Percentiles rank a stretch among this genome's conserved stretches.
Conservation (phyloP, 257 asterid species). For the Coffea eugenioides region DNA sequence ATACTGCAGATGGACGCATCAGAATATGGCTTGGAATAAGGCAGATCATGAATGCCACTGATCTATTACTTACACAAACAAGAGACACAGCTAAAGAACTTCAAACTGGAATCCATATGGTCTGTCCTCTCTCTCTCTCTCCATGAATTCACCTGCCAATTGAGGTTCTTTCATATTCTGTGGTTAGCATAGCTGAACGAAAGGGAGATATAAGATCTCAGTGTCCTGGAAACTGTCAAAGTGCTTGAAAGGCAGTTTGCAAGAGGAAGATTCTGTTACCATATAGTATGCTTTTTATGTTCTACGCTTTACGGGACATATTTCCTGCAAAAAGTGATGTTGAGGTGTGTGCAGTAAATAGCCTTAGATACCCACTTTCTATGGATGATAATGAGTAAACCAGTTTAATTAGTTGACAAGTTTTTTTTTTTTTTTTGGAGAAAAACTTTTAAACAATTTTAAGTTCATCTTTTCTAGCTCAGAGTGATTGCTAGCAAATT, state of each 20-base stretch:
- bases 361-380: not conserved
- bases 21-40: conserved; percentile 79
- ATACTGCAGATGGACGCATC: conserved; percentile 72
- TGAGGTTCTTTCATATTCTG: not conserved
- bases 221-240: not conserved
- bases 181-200: not conserved
- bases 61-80: conserved; percentile 55
- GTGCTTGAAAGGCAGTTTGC: not conserved
- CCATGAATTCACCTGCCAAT: too few species aligned
- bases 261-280: not conserved
- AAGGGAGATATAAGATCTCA: too few species aligned
- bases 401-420: not conserved
- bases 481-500: too few species aligned
- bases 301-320: too few species aligned
- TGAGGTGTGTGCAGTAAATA: not conserved
- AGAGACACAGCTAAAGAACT: conserved; percentile 71
- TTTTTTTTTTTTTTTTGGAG: too few species aligned
- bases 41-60: conserved; percentile 78
- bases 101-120: conserved; percentile 81
- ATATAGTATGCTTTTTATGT: not conserved
- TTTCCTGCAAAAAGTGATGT: not conserved
- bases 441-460: too few species aligned
- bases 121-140: conserved; percentile 16
- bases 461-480: too few species aligned
- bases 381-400: not conserved